Evolutionary conservation across 1,139 yeast species (phyloP), one percentile per base, ranked within the genome.

Genomic region (Candida sp.): DNA sequence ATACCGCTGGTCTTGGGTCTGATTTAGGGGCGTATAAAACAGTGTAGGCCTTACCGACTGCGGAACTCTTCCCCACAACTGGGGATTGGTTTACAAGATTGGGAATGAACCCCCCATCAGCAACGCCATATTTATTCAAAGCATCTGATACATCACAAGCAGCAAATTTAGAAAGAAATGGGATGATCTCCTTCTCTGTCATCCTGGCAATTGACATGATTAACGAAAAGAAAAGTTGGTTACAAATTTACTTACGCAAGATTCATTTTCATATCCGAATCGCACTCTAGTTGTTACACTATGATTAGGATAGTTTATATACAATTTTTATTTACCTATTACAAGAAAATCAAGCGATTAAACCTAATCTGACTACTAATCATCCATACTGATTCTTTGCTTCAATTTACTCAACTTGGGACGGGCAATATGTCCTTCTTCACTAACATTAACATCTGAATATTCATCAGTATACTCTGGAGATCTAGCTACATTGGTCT

Each of bases 111-210:
- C 96, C 96, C 1, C 96, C 96, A 49, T 77, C 74, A 6, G 71
- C 64, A 40, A 71, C 48, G 0, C 91, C 93, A 39, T 61, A 63
- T 52, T 82, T 73, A 34, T 80, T 81, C 40, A 87, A 64, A 0
- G 87, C 84, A 61, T 89, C 97, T 1, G 95, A 84, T 19, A 86
- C 73, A 55, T 89, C 96, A 59, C 97, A 89, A 0, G 93, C 77
- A 1, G 87, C 71, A 62, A 64, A 84, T 30, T 67, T 58, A 15
- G 67, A 52, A 3, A 69, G 53, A 25, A 49, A 40, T n/a, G 56
- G 23, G 12, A 56, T 45, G 9, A 56, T 46, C 11, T 60, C 59
- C 49, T 54, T 11, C 47, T 12, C 19, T 44, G 29, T 21, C 41
- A 44, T 34, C 42, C 23, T 49, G 25, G 44, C 36, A 33, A 38